Conservation (phyloP, 768 basidiomycete genomes). For the Suillus brevipes region DNA sequence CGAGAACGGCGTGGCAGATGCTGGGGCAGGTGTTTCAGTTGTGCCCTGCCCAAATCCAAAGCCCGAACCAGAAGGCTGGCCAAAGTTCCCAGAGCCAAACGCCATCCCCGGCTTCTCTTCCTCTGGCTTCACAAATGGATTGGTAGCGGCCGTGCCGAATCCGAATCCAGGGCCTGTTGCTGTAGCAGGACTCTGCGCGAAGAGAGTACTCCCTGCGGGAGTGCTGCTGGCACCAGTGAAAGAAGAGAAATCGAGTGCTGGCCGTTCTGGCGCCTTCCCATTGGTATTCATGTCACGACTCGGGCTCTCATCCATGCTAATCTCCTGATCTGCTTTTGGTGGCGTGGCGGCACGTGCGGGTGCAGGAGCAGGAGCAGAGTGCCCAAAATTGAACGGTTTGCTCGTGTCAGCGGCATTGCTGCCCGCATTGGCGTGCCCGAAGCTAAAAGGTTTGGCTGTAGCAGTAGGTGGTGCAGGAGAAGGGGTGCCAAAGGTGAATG, state of each 20-base stretch:
- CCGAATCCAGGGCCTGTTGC: constrained; percentile 32
- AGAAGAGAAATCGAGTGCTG: constrained; percentile 48
- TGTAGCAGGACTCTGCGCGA: constrained; percentile 36
- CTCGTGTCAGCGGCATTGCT: constrained; percentile 43
- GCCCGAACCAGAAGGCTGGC: constrained; percentile 39
- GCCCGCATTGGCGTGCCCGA: constrained; percentile 41
- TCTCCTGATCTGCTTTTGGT: constrained; percentile 64
- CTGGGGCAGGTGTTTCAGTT: constrained; percentile 38
- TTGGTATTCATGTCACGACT: constrained; percentile 58
- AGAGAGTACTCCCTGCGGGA: constrained; percentile 31
- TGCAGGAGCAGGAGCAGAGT: constrained; percentile 30
- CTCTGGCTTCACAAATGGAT: constrained; percentile 50
- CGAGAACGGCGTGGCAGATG: constrained; percentile 46
- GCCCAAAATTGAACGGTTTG: constrained; percentile 58
- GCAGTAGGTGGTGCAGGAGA: constrained; percentile 30
- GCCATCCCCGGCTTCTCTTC: constrained; percentile 40
- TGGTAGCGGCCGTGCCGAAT: constrained; percentile 35
- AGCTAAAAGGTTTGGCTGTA: constrained; percentile 41
- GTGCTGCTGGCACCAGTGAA: constrained; percentile 42
- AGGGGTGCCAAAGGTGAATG: constrained; percentile 47
- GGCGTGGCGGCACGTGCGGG: constrained; percentile 60
- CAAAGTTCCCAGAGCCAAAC: constrained; percentile 45
- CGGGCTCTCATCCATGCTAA: constrained; percentile 83
- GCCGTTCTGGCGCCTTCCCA: constrained; percentile 40
- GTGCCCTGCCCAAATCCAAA: constrained; percentile 51